Evolutionary conservation across 129 eudicot genomes (phyloP).

Genomic region (Pittosporum tobira): DNA sequence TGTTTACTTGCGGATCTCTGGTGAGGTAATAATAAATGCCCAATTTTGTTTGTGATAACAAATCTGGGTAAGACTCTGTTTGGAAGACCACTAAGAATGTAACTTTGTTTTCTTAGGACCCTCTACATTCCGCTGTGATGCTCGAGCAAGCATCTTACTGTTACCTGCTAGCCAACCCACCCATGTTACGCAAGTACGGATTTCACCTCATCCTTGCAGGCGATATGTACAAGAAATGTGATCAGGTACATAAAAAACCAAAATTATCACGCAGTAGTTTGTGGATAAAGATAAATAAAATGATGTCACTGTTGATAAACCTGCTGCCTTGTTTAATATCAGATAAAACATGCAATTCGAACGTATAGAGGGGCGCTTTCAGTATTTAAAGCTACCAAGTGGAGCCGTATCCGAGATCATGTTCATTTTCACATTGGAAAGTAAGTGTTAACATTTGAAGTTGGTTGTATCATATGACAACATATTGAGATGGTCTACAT

Average conservation of each 20-base stretch:
- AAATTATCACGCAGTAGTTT: not conserved
- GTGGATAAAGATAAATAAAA: too few relatives aligned
- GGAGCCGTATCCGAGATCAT: slow-evolving; percentile 89
- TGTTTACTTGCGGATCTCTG: slow-evolving; percentile 85
- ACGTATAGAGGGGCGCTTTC: slow-evolving; percentile 79
- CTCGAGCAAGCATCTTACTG: slow-evolving; percentile 99
- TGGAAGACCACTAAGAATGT: slow-evolving; percentile 14
- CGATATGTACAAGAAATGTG: slow-evolving; percentile 78
- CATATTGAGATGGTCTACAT: slow-evolving; percentile 9
- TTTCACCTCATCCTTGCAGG: slow-evolving; percentile 99
- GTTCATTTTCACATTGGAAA: slow-evolving; percentile 84
- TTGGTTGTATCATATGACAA: not conserved
- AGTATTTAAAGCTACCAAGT: slow-evolving; percentile 74
- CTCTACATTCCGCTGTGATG: slow-evolving; percentile 89
- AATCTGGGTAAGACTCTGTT: slow-evolving; percentile 3
- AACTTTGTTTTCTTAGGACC: slow-evolving; percentile 40
- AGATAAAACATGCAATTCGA: slow-evolving; percentile 95
- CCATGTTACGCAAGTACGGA: slow-evolving; percentile 89
- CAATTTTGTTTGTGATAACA: slow-evolving; percentile 26
- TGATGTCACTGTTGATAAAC: slow-evolving; percentile 1
- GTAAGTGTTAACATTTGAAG: slow-evolving; percentile 38
- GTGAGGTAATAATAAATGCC: slow-evolving; percentile 97
- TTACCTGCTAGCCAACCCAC: slow-evolving; percentile 69
- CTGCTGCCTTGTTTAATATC: slow-evolving; percentile 22
- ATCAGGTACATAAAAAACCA: slow-evolving; percentile 51